These are phyloP conservation scores for Ophiobolus disseminans DNA, from an alignment of 2,329 filamentous ascomycete genomes.

Conservation along the genomic window DNA sequence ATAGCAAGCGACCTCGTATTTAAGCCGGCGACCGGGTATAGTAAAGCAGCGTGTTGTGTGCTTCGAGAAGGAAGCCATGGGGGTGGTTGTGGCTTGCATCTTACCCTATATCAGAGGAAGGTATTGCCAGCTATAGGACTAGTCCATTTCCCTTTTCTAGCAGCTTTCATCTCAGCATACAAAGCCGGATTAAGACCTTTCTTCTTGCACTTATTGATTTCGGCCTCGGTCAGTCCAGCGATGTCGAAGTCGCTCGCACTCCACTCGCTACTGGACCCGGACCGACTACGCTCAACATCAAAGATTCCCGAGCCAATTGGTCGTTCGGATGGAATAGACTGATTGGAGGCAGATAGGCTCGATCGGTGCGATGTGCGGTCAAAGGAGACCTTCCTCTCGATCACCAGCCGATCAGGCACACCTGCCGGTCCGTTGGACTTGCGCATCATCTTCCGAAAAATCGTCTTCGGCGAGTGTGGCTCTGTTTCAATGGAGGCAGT, in stretches of 20 bases:
- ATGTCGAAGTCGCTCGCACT: slow-evolving; percentile 50
- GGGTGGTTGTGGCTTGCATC: neutral
- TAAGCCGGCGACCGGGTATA: neutral
- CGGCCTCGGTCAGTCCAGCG: slow-evolving; percentile 47
- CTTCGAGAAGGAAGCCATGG: neutral
- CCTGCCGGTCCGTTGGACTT: slow-evolving; percentile 14
- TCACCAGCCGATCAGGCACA: slow-evolving; percentile 27
- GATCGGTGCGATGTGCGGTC: slow-evolving; percentile 43
- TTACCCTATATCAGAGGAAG: slow-evolving; percentile 24
- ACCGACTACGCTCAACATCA: slow-evolving; percentile 18
- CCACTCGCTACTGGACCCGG: slow-evolving; percentile 45
- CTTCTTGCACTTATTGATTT: slow-evolving; percentile 54
- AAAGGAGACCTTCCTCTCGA: slow-evolving; percentile 43
- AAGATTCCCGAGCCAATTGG: slow-evolving; percentile 12
- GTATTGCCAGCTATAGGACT: slow-evolving; percentile 46
- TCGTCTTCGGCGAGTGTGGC: slow-evolving; percentile 24
- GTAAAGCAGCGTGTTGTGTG: slow-evolving; percentile 9
- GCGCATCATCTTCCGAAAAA: slow-evolving; percentile 30
- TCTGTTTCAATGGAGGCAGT: slow-evolving; percentile 3
- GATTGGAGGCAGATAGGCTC: slow-evolving; percentile 32
- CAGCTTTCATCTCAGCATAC: slow-evolving; percentile 57
- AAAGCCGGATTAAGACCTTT: slow-evolving; percentile 57
- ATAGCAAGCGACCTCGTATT: neutral
- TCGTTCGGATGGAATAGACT: slow-evolving; percentile 26
- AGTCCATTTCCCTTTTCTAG: slow-evolving; percentile 49